Conservation (phyloP, 208 protist genomes). For the Trypanosoma scelopori region DNA sequence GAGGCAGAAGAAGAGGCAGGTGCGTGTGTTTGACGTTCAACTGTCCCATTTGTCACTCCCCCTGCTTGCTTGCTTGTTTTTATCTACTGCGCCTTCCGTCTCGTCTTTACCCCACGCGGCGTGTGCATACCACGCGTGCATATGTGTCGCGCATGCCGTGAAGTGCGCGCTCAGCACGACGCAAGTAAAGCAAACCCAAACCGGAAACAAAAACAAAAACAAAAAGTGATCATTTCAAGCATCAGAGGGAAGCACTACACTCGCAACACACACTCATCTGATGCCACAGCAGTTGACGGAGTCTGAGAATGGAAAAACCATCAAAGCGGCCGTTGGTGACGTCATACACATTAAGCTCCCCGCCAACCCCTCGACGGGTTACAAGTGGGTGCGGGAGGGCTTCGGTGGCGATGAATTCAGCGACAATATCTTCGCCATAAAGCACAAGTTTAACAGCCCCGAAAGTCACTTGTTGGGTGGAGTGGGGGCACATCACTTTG, state of each 20-base stretch:
- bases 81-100: no score
- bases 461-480: constrained; percentile 30
- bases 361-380: constrained; percentile 76
- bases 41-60: no score
- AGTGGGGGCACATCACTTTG: constrained; percentile 42
- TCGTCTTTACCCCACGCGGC: no score
- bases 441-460: constrained; percentile 3
- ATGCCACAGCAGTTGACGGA: constrained; percentile 17
- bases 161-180: no score
- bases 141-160: no score
- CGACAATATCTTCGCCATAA: constrained; percentile 25
- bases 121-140: no score
- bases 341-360: constrained; percentile 36
- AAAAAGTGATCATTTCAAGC: no score
- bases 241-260: neutral
- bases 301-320: constrained; percentile 30
- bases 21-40: no score
- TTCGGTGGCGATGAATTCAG: constrained; percentile 23
- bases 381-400: constrained; percentile 47
- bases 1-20: no score
- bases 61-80: no score
- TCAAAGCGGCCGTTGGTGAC: constrained; percentile 27
- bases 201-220: no score
- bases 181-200: neutral
- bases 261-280: neutral